These are phyloP conservation scores for Medicago lupulina DNA, from an alignment of 306 rosid genomes.

Conservation along the genomic window DNA sequence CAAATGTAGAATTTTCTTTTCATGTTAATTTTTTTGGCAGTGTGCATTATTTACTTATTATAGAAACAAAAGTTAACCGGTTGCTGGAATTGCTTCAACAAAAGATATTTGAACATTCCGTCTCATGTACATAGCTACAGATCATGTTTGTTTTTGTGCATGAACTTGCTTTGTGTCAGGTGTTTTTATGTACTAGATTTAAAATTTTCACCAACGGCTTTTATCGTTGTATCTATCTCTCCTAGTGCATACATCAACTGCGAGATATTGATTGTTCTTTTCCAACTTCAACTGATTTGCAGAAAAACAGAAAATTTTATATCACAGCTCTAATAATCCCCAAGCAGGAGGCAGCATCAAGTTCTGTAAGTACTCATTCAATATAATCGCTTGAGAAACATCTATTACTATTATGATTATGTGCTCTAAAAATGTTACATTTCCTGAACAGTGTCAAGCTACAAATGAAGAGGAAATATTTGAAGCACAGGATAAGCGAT, in stretches of 20 bases:
- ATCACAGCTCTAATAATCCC: conserved; percentile 92
- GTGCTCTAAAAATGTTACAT: conserved; percentile 13
- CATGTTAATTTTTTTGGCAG: neutral
- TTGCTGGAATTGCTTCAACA: conserved; percentile 21
- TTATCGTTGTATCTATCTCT: conserved; percentile 9
- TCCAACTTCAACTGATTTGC: conserved; percentile 46
- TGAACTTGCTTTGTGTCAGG: conserved; percentile 6
- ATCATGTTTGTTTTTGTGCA: conserved; percentile 7
- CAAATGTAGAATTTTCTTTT: conserved; percentile 1
- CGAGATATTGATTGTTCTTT: conserved; percentile 40
- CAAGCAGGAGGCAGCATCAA: conserved; percentile 89
- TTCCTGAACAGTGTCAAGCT: conserved; percentile 78
- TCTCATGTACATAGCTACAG: conserved; percentile 14
- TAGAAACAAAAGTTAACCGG: conserved; percentile 19
- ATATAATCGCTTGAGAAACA: conserved; percentile 31
- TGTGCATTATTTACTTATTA: neutral
- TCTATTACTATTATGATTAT: conserved; percentile 28
- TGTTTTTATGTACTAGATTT: conserved; percentile 7
- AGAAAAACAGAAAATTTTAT: conserved; percentile 89
- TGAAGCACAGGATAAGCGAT: conserved; percentile 88
- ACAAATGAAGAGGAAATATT: conserved; percentile 96
- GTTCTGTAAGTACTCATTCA: conserved; percentile 70
- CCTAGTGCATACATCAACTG: conserved; percentile 24
- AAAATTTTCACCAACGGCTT: neutral
- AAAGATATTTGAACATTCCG: conserved; percentile 23